Conservation (phyloP, 1,139 yeast genomes). For the Debaryomyces sp. region DNA sequence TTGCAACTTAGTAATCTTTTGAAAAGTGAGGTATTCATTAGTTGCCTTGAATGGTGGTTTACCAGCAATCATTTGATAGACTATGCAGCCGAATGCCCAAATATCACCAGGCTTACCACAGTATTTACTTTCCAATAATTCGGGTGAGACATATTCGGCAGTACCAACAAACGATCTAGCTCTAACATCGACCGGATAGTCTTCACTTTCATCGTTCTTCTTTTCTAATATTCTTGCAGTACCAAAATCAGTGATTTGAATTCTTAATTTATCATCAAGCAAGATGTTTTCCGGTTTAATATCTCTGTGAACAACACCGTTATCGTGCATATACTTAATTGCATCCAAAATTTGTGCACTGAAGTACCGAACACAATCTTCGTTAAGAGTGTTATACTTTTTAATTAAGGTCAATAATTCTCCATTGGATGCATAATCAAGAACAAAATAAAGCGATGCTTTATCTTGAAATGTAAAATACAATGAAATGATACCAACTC, state of each 20-base stretch:
- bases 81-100: constrained; percentile 83
- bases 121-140: constrained; percentile 64
- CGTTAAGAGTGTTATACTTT: constrained; percentile 75
- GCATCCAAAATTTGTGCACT: constrained; percentile 67
- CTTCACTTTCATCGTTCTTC: constrained; percentile 41
- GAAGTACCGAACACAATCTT: constrained; percentile 73
- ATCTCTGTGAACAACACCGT: constrained; percentile 80
- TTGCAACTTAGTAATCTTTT: constrained; percentile 52
- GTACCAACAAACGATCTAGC: constrained; percentile 85
- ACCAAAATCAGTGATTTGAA: constrained; percentile 82
- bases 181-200: constrained; percentile 51
- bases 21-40: constrained; percentile 72
- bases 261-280: constrained; percentile 61
- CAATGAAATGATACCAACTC: constrained; percentile 76
- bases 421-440: constrained; percentile 92
- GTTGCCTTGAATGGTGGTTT: constrained; percentile 80
- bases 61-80: constrained; percentile 76
- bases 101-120: constrained; percentile 77
- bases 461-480: constrained; percentile 95
- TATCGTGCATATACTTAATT: constrained; percentile 68
- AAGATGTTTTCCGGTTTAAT: constrained; percentile 78
- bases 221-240: constrained; percentile 67
- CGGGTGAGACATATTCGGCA: constrained; percentile 81
- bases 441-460: constrained; percentile 82
- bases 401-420: constrained; percentile 82